Percentiles rank a stretch among this genome's conserved stretches.
phyloP scores from a whole-genome alignment of 164 flowering plant species.

The Magnolia changhungtana region DNA sequence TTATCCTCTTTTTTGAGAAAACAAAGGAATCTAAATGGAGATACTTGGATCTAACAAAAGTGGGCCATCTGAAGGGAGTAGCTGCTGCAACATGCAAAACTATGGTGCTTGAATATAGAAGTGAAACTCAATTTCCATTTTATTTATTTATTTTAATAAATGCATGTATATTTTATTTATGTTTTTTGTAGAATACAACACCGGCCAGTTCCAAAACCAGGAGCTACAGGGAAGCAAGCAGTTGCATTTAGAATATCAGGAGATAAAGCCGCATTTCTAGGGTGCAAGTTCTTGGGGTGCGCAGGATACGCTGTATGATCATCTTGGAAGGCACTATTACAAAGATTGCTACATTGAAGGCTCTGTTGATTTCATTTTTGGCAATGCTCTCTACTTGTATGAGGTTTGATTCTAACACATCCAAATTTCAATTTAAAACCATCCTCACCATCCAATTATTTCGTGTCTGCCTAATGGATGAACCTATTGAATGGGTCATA shows the following conservation, averaged over 20 bases:
- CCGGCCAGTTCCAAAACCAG: constrained; percentile 88
- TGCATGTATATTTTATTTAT: background rate
- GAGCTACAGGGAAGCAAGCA: constrained; percentile 88
- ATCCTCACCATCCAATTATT: background rate
- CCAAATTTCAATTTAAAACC: background rate
- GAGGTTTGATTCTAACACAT: constrained; percentile 46
- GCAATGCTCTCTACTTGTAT: constrained; percentile 89
- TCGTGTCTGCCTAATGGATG: too few relatives aligned
- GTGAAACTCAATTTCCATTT: too few relatives aligned
- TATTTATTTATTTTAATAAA: too few relatives aligned
- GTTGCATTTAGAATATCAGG: constrained; percentile 94
- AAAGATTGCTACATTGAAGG: constrained; percentile 98
- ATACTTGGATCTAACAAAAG: too few relatives aligned
- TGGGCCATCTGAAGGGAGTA: too few relatives aligned
- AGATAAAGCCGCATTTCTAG: constrained; percentile 81
- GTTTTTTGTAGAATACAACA: constrained; percentile 69
- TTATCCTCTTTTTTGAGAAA: too few relatives aligned
- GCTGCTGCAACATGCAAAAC: too few relatives aligned
- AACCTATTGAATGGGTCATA: too few relatives aligned
- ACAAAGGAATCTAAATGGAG: too few relatives aligned
- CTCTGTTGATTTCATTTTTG: constrained; percentile 95
- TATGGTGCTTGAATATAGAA: too few relatives aligned
- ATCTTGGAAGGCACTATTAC: constrained; percentile 93
- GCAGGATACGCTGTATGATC: constrained; percentile 96
- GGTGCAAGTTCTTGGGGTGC: constrained; percentile 93